Conservation (phyloP, 169 alveolate species). For the Eimeria necatrix region DNA sequence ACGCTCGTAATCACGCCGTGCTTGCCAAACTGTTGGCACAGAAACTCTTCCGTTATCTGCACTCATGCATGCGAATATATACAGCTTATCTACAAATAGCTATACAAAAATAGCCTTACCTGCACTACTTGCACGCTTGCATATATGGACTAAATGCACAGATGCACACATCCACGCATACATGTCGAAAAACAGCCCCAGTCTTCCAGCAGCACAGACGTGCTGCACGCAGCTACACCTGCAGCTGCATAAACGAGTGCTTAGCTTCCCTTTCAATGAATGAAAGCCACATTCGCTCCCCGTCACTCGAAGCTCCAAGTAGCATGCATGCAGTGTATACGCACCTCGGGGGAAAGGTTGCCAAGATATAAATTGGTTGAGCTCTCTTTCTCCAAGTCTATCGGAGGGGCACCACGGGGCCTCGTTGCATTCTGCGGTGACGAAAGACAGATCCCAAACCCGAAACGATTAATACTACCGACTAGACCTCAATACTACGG, state of each 20-base stretch:
- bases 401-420: constrained; percentile 83
- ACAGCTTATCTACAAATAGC: background rate
- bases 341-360: constrained; percentile 89
- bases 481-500: no score
- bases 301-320: background rate
- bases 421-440: constrained; percentile 84
- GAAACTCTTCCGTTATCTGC: constrained; percentile 90
- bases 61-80: background rate
- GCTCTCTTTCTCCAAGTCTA: constrained; percentile 80
- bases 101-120: background rate
- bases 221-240: no score
- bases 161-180: background rate
- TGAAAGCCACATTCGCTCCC: background rate
- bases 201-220: background rate
- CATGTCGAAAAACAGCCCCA: background rate
- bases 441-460: background rate
- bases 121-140: background rate
- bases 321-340: background rate
- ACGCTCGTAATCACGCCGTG: constrained; percentile 91
- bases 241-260: no score
- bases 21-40: constrained; percentile 89
- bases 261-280: background rate
- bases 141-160: no score
- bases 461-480: background rate
- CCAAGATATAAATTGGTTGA: constrained; percentile 89